phyloP scores from a whole-genome alignment of 345 rosid species.

The Kandelia obovata region DNA sequence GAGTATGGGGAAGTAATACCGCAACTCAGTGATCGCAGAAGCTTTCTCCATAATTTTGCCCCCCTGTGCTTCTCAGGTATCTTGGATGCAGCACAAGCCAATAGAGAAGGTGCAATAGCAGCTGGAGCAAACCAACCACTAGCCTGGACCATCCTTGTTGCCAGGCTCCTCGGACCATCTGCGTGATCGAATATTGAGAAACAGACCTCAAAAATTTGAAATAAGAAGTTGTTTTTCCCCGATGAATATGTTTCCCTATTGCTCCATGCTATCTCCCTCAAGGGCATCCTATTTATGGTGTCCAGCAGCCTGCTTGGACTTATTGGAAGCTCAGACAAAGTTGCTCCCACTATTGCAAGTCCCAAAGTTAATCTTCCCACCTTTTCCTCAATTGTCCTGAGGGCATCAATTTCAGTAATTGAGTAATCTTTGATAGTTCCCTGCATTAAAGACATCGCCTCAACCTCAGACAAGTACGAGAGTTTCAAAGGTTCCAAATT shows the following conservation, averaged over 20 bases:
- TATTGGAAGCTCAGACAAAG: conserved; percentile 83
- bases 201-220: conserved; percentile 91
- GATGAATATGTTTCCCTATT: conserved; percentile 45
- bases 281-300: conserved; percentile 80
- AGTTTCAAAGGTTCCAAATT: conserved; percentile 83
- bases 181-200: conserved; percentile 95
- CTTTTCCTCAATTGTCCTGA: conserved; percentile 79
- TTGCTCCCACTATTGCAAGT: conserved; percentile 74
- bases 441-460: conserved; percentile 85
- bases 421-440: conserved; percentile 62
- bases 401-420: conserved; percentile 60
- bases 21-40: conserved; percentile 57
- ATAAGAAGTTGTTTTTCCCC: conserved; percentile 55
- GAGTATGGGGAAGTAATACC: conserved; percentile 59
- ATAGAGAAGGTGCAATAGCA: conserved; percentile 59
- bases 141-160: conserved; percentile 84
- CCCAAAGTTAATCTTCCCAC: conserved; percentile 75
- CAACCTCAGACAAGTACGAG: conserved; percentile 73
- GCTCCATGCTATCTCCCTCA: conserved; percentile 57
- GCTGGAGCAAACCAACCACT: conserved; percentile 95
- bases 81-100: conserved; percentile 73
- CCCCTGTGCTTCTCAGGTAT: conserved; percentile 68
- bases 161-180: conserved; percentile 81
- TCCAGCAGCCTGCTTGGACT: conserved; percentile 84
- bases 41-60: conserved; percentile 49